A percentile compares a stretch with the other conserved stretches of the same genome.
Conservation (phyloP, 306 rosid genomes). For the Lotus japonicus region DNA sequence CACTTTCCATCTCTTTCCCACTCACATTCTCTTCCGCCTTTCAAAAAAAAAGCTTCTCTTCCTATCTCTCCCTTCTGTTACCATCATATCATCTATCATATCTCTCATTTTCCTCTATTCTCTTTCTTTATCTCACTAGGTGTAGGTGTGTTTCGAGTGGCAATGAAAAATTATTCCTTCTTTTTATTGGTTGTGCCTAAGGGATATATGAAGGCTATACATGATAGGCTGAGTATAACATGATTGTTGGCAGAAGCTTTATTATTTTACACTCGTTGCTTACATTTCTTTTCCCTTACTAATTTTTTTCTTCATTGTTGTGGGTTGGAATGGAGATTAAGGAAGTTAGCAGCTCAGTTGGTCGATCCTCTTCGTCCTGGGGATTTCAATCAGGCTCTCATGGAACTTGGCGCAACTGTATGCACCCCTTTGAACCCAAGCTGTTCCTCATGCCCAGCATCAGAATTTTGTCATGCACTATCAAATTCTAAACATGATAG, state of each 20-base stretch:
- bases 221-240: not conserved
- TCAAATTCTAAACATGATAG: slow-evolving; percentile 43
- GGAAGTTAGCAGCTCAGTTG: slow-evolving; percentile 79
- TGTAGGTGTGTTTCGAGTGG: too few relatives aligned
- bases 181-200: not conserved
- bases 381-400: slow-evolving; percentile 89
- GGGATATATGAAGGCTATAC: not conserved
- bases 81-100: too few relatives aligned
- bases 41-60: too few relatives aligned
- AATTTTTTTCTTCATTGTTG: not conserved
- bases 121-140: too few relatives aligned
- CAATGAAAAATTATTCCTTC: too few relatives aligned
- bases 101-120: too few relatives aligned
- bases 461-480: slow-evolving; percentile 59
- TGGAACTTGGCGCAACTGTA: slow-evolving; percentile 93
- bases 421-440: slow-evolving; percentile 74
- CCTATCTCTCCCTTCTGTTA: too few relatives aligned
- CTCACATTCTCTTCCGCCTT: too few relatives aligned
- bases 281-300: slow-evolving; percentile 8
- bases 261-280: not conserved
- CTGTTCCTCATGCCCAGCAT: slow-evolving; percentile 72
- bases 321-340: slow-evolving; percentile 39
- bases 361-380: slow-evolving; percentile 84
- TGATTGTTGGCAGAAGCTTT: not conserved
- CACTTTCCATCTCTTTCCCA: too few relatives aligned